Evolutionary conservation across 2,329 filamentous ascomycete species (phyloP).

Genomic region (Zarea fungicola): DNA sequence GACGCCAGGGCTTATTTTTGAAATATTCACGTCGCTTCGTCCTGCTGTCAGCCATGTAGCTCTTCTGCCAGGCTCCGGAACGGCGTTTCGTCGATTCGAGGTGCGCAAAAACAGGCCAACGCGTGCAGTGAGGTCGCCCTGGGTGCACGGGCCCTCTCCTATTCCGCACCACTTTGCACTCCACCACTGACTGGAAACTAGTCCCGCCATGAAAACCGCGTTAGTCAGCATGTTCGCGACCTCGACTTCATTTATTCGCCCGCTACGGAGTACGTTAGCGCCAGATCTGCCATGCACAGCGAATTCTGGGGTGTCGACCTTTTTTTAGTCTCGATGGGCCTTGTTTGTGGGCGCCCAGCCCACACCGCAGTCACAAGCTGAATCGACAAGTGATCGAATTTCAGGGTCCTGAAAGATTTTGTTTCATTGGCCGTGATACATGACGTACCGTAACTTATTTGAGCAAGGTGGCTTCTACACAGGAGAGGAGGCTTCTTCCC

Average conservation of each 20-base stretch:
- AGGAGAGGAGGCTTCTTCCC: no score
- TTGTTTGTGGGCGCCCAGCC: neutral
- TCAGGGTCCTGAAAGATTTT: neutral
- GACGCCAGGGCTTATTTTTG: neutral
- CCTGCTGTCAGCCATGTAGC: neutral
- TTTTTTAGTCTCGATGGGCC: neutral
- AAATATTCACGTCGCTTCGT: neutral
- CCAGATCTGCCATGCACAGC: constrained; percentile 4
- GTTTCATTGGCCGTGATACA: neutral
- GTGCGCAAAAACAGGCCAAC: constrained; percentile 12
- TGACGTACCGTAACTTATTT: no score
- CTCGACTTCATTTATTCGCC: neutral
- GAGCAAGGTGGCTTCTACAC: no score
- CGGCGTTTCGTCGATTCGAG: neutral
- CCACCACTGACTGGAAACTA: neutral
- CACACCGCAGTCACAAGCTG: neutral
- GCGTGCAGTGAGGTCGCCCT: constrained; percentile 3
- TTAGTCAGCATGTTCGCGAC: constrained; percentile 3
- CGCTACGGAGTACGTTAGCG: no score
- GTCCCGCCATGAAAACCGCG: neutral
- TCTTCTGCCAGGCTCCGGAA: neutral
- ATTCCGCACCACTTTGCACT: neutral
- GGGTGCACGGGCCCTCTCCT: constrained; percentile 8
- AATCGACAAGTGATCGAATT: neutral
- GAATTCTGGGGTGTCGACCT: constrained; percentile 2